A percentile compares a stretch with the other conserved stretches of the same genome.
Conservation (phyloP, 2,329 filamentous ascomycete genomes). For the Xylariaceae sp. region DNA sequence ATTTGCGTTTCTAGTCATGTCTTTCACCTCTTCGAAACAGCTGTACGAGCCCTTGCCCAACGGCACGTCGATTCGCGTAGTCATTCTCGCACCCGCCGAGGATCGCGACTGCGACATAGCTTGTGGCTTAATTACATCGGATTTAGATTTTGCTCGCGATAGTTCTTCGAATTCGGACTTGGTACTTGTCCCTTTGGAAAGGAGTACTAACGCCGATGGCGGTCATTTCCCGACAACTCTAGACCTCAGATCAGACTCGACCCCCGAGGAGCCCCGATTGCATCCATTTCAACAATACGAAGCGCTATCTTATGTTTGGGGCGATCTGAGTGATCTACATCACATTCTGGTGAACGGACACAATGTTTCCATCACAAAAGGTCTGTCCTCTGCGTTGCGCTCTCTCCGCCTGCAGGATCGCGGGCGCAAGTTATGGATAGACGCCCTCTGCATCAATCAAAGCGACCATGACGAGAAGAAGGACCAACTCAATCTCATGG, state of each 20-base stretch:
- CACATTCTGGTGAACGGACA: slow-evolving; percentile 5
- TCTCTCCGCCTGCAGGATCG: slow-evolving; percentile 5
- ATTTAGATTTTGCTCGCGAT: no score
- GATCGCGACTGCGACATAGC: slow-evolving; percentile 6
- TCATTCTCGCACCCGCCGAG: slow-evolving; percentile 9
- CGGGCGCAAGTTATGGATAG: slow-evolving; percentile 10
- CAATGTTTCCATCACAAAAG: slow-evolving; percentile 3
- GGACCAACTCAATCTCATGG: slow-evolving; percentile 5
- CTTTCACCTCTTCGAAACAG: neutral
- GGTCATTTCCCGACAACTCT: neutral
- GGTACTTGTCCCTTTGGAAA: no score
- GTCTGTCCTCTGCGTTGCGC: slow-evolving; percentile 6
- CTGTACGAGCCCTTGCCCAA: slow-evolving; percentile 8
- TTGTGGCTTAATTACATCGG: slow-evolving; percentile 4
- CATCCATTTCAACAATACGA: slow-evolving; percentile 14
- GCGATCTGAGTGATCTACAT: slow-evolving; percentile 2
- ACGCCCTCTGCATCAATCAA: slow-evolving; percentile 12
- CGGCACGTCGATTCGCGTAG: slow-evolving; percentile 11
- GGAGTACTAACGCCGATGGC: no score
- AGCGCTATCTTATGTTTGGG: slow-evolving; percentile 16
- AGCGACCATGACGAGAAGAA: slow-evolving; percentile 10
- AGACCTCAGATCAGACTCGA: no score
- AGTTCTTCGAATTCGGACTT: no score
- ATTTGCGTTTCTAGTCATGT: neutral
- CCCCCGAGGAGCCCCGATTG: no score